phyloP scores from a whole-genome alignment of 208 protist genomes.

The Leptomonas pyrrhocoris region DNA sequence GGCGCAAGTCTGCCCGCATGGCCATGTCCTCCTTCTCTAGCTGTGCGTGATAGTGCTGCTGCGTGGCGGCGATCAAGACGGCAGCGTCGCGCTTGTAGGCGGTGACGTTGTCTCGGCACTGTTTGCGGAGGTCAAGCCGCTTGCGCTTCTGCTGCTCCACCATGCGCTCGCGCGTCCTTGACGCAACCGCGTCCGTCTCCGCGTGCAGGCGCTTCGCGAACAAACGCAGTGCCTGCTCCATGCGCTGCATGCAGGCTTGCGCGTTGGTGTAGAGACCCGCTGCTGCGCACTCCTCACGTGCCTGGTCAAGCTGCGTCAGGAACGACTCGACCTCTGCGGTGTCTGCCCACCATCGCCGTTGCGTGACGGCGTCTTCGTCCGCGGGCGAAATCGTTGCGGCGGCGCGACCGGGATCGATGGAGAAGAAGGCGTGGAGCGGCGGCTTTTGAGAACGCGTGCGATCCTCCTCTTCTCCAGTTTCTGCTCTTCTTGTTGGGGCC shows the following conservation, averaged over 20 bases:
- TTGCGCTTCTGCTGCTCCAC: constrained; percentile 39
- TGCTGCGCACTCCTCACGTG: constrained; percentile 50
- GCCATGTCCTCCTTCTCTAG: constrained; percentile 33
- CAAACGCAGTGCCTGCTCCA: constrained; percentile 47
- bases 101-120: constrained; percentile 42
- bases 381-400: background rate
- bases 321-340: constrained; percentile 39
- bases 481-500: too few species aligned
- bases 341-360: constrained; percentile 28
- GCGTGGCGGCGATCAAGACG: constrained; percentile 26
- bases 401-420: constrained; percentile 1
- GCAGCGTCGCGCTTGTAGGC: constrained; percentile 45
- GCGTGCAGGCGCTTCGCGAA: constrained; percentile 44
- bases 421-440: constrained; percentile 15
- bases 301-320: constrained; percentile 47
- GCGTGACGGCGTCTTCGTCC: constrained; percentile 11
- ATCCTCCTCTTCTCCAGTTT: background rate
- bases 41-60: constrained; percentile 40
- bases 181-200: constrained; percentile 32
- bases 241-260: constrained; percentile 51
- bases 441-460: background rate
- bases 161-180: constrained; percentile 28
- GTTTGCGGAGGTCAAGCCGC: constrained; percentile 39
- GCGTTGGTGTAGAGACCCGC: constrained; percentile 42
- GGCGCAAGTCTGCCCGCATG: constrained; percentile 1